Evolutionary conservation across 768 basidiomycete genomes (phyloP).

Genomic region (Coprinopsis strossmayeri): DNA sequence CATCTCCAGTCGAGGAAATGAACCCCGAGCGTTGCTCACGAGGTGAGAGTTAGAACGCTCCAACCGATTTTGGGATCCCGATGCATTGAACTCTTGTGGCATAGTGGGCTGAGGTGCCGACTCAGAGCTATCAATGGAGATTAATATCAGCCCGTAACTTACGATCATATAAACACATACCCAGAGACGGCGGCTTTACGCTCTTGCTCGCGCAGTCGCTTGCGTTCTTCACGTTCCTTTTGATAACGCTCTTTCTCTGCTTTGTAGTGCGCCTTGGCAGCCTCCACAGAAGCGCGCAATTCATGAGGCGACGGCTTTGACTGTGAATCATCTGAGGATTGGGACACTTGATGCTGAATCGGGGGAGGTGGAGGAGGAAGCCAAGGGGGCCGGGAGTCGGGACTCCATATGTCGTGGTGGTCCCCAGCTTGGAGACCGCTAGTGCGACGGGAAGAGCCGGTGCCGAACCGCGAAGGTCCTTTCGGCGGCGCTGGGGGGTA

Average conservation of each 20-base stretch:
- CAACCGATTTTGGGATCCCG: background rate
- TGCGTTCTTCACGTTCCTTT: slow-evolving; percentile 45
- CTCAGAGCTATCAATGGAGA: no score
- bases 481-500: slow-evolving; percentile 12
- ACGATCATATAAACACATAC: slow-evolving; percentile 3
- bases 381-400: slow-evolving; percentile 3
- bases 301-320: slow-evolving; percentile 24
- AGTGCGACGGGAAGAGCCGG: background rate
- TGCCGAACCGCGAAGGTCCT: slow-evolving; percentile 7
- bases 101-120: no score
- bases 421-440: background rate
- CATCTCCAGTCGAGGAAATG: slow-evolving; percentile 60
- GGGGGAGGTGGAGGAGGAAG: slow-evolving; percentile 9
- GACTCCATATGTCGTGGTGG: slow-evolving; percentile 3
- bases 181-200: slow-evolving; percentile 8
- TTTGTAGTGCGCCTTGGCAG: slow-evolving; percentile 62
- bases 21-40: slow-evolving; percentile 55
- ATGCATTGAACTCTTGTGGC: no score
- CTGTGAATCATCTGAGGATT: background rate
- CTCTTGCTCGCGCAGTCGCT: slow-evolving; percentile 28
- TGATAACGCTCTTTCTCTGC: slow-evolving; percentile 67
- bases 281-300: slow-evolving; percentile 46
- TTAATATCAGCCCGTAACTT: background rate
- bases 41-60: slow-evolving; percentile 19
- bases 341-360: background rate